A percentile compares a stretch with the other conserved stretches of the same genome.
phyloP scores from a whole-genome alignment of 257 asterid species.

The Nemophila menziesii region DNA sequence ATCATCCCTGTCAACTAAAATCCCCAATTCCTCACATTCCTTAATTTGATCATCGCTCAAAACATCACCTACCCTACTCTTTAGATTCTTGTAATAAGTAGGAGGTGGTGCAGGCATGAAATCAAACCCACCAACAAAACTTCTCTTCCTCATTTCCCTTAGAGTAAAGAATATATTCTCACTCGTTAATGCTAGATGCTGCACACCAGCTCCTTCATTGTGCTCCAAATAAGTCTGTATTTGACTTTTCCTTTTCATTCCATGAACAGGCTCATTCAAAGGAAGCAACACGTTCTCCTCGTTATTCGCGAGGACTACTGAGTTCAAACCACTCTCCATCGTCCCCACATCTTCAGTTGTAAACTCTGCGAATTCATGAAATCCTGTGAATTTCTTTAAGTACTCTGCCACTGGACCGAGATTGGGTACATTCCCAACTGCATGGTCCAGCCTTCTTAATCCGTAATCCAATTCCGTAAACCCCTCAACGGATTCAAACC shows the following conservation, averaged over 20 bases:
- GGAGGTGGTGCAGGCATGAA: conserved; percentile 91
- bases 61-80: conserved; percentile 63
- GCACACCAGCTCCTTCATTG: conserved; percentile 87
- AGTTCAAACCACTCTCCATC: conserved; percentile 76
- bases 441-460: conserved; percentile 67
- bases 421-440: conserved; percentile 72
- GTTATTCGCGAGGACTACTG: conserved; percentile 72
- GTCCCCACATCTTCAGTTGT: conserved; percentile 83
- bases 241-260: conserved; percentile 90
- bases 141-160: conserved; percentile 87
- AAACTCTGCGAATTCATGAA: conserved; percentile 90
- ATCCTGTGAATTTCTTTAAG: conserved; percentile 57
- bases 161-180: conserved; percentile 72
- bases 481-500: conserved; percentile 40
- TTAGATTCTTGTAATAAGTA: conserved; percentile 64
- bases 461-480: conserved; percentile 60
- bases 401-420: conserved; percentile 60
- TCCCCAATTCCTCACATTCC: conserved; percentile 86
- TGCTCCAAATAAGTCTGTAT: conserved; percentile 96
- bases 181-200: conserved; percentile 72
- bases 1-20: conserved; percentile 90
- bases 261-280: conserved; percentile 71
- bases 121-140: conserved; percentile 77
- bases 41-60: conserved; percentile 61
- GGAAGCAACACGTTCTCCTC: conserved; percentile 68